These are phyloP conservation scores for Lasiosphaeria hispida DNA, from an alignment of 495 filamentous ascomycete species.

Conservation along the genomic window DNA sequence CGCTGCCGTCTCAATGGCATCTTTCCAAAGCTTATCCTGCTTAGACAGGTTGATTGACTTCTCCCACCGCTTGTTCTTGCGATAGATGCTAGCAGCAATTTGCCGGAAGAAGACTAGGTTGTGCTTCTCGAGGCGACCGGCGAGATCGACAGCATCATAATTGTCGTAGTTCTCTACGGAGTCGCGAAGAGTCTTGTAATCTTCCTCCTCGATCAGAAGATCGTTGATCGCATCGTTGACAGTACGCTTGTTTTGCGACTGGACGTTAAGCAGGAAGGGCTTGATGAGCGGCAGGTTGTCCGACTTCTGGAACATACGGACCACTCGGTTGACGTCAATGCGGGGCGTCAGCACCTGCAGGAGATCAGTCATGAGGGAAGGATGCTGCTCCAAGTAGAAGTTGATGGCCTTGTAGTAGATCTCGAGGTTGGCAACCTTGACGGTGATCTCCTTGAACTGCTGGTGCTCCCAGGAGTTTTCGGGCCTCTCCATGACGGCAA, in stretches of 20 bases:
- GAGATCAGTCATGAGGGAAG: constrained; percentile 89
- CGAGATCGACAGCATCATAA: constrained; percentile 95
- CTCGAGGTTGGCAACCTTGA: constrained; percentile 97
- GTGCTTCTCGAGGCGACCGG: constrained; percentile 89
- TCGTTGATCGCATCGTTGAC: constrained; percentile 99
- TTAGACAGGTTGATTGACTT: constrained; percentile 98
- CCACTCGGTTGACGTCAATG: constrained; percentile 97
- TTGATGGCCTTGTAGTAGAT: constrained; percentile 98
- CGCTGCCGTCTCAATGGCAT: constrained; percentile 98
- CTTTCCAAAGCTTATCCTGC: constrained; percentile 99
- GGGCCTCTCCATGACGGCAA: constrained; percentile 99
- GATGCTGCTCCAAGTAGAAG: constrained; percentile 98
- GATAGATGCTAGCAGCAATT: constrained; percentile 96
- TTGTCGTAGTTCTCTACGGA: constrained; percentile 99
- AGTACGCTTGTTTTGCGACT: constrained; percentile 93
- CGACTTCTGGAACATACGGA: constrained; percentile 96
- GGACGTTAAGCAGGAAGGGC: constrained; percentile 96
- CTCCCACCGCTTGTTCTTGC: constrained; percentile 99
- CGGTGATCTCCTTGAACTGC: constrained; percentile 97
- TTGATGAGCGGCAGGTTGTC: constrained; percentile 99
- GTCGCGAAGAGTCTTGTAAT: constrained; percentile 97
- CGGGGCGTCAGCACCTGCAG: constrained; percentile 86
- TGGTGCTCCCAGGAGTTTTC: constrained; percentile 99
- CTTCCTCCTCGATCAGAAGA: constrained; percentile 96
- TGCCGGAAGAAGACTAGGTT: constrained; percentile 99